Base-by-base conservation (phyloP, 192 early-diverging fungal genomes). In the Cladochytrium replicatum region DNA sequence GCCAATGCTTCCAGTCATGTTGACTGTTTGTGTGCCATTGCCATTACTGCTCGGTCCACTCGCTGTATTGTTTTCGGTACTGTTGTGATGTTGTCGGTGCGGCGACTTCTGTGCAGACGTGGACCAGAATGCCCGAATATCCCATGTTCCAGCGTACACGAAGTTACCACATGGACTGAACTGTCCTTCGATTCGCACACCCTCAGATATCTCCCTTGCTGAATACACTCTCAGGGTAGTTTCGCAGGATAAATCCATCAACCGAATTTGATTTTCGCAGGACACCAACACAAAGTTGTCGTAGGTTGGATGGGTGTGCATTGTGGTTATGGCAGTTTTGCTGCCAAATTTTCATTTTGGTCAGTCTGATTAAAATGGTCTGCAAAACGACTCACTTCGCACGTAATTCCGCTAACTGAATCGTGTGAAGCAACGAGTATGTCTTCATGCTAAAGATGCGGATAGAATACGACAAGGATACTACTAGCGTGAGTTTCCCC, bases 401-500 rank as follows among this genome's bases (percentile, higher is more conserved):
- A 44, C 60, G 57, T 32, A 78, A 28, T 23, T 71, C 64, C 19
- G 27, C 46, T 42, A 78, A 25, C 17, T 53, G 48, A 24, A 78
- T 67, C 1, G 66, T 63, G 43, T 64, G 64, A 19, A 77, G 13
- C 19, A 77, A 51, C 19, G 56, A 56, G 44, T 61, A 38, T 4
- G 75, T 78, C 38, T 70, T 48, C 21, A 77, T 24, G 32, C 62
- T 71, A 50, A 76, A 78, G 4, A 78, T 56, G n/a, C 73, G 52
- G 6, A 78, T 38, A 6, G 55, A 61, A 37, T 71, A 68, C 13
- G 63, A 60, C 27, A 77, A 34, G 7, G 64, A 68, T 1, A 61
- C 65, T n/a, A 77, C 50, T 4, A 78, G 42, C 26, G 57, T 69
- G 37, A 67, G 62, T 34, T 53, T 47, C 17, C 31, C 68, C 21